phyloP scores from a whole-genome alignment of 805 yeast genomes.

The Saitoella complicata region DNA sequence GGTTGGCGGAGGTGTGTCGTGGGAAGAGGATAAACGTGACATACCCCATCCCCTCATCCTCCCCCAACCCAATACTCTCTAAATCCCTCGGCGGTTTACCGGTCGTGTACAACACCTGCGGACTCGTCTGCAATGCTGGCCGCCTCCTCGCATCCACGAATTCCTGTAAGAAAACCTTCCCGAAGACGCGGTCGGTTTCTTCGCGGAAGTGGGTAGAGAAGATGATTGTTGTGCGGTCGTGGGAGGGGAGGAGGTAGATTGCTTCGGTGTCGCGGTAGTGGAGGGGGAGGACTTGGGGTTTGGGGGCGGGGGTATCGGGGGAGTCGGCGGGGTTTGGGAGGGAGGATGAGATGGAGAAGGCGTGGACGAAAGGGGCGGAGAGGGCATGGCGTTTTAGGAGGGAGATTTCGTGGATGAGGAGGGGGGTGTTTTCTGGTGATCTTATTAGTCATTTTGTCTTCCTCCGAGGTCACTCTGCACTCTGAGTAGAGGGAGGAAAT shows the following conservation, averaged over 20 bases:
- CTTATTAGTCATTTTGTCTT: background rate
- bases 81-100: constrained; percentile 87
- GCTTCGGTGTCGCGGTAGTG: constrained; percentile 88
- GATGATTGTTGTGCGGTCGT: constrained; percentile 91
- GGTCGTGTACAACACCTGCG: constrained; percentile 86
- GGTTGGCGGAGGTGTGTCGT: constrained; percentile 41
- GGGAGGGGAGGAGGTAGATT: constrained; percentile 77
- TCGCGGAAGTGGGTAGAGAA: constrained; percentile 90
- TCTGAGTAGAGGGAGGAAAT: no score
- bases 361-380: constrained; percentile 84
- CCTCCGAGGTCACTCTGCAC: no score
- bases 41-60: constrained; percentile 34
- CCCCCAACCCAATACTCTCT: constrained; percentile 18
- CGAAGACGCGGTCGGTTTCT: constrained; percentile 86
- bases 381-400: constrained; percentile 69
- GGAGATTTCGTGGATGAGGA: constrained; percentile 30
- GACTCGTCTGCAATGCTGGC: constrained; percentile 92
- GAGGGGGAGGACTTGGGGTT: constrained; percentile 47
- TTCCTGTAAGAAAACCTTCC: constrained; percentile 65
- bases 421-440: no score
- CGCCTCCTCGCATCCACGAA: constrained; percentile 36
- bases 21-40: constrained; percentile 67
- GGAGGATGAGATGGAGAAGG: constrained; percentile 39
- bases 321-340: constrained; percentile 25
- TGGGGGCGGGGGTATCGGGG: constrained; percentile 9